Evolutionary conservation across 306 rosid species (phyloP), one percentile per base, ranked within the genome.

Genomic region (Abrus pulchellus): DNA sequence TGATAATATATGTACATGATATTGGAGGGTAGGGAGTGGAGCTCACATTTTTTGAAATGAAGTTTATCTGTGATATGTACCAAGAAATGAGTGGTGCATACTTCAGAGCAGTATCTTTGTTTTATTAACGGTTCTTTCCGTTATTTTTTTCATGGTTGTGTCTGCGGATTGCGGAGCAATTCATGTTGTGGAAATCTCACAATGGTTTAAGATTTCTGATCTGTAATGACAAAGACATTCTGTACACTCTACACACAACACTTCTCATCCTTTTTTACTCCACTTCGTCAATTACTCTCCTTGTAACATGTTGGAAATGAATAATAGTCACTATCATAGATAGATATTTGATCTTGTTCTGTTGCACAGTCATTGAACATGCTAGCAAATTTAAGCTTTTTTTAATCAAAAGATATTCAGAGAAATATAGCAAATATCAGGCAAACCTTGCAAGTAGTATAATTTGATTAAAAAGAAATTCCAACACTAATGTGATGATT

Each of bases 91-190:
- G 45, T 33, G 83, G 77, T 79, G 83, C 65, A 65, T 14, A 44
- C 2, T 20, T 3, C 73, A 82, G 75, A 53, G 60, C 36, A 82
- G 8, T 75, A 7, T 77, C 79, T 80, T 59, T 76, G 77, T 85
- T 89, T 88, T 80, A 81, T 57, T 69, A 79, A 86, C 87, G 72
- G 79, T 63, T 67, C 54, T 82, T 75, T 61, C 77, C 83, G 82
- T 62, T 61, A 79, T 89, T 93, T 90, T 20, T 94, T 93, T 90
- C 95, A 92, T 90, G 98, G 86, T 85, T 94, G 90, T 85, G 72
- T 80, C 88, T 89, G 76, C 81, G 6, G 40, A 83, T 74, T 61
- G 86, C 68, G 68, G 79, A 65, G 75, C 92, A 94, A 88, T 61
- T 76, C 95, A 89, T 92, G 98, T 87, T 90, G 83, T 70, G 64